Conservation (phyloP, 2,329 filamentous ascomycete species). For the Epichloe gansuensis region DNA sequence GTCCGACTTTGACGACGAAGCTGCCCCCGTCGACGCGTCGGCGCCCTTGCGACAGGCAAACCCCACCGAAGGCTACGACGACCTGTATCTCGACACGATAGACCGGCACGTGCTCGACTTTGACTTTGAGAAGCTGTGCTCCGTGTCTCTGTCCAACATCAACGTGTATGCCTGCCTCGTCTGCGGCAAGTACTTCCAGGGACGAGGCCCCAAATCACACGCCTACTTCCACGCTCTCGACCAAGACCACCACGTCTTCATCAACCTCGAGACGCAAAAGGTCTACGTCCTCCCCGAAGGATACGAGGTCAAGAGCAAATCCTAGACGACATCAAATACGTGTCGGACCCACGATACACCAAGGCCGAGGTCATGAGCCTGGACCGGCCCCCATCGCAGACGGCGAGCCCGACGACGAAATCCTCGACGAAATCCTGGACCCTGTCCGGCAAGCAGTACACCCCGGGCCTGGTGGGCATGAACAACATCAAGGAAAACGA, state of each 20-base stretch:
- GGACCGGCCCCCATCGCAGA: slow-evolving; percentile 39
- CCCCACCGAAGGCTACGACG: slow-evolving; percentile 78
- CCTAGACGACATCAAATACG: slow-evolving; percentile 97
- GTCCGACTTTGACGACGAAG: slow-evolving; percentile 29
- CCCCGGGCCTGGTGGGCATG: slow-evolving; percentile 92
- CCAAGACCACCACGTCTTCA: slow-evolving; percentile 90
- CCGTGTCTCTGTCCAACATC: slow-evolving; percentile 89
- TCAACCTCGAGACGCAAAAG: slow-evolving; percentile 90
- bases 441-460: slow-evolving; percentile 71
- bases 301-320: slow-evolving; percentile 91
- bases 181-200: slow-evolving; percentile 96
- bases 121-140: slow-evolving; percentile 98
- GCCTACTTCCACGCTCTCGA: slow-evolving; percentile 97
- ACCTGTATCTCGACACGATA: slow-evolving; percentile 96
- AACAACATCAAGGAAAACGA: slow-evolving; percentile 99
- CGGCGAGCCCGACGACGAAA: slow-evolving; percentile 18
- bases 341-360: slow-evolving; percentile 80
- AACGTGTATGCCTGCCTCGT: slow-evolving; percentile 97
- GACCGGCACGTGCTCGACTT: slow-evolving; percentile 88
- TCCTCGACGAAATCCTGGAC: slow-evolving; percentile 46
- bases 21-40: slow-evolving; percentile 24
- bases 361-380: slow-evolving; percentile 69
- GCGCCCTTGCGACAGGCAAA: slow-evolving; percentile 58
- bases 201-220: slow-evolving; percentile 83
- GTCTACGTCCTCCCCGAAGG: slow-evolving; percentile 91